Evolutionary conservation across 129 eudicot species (phyloP), one percentile per base, ranked within the genome.

Genomic region (Tanacetum coccineum): DNA sequence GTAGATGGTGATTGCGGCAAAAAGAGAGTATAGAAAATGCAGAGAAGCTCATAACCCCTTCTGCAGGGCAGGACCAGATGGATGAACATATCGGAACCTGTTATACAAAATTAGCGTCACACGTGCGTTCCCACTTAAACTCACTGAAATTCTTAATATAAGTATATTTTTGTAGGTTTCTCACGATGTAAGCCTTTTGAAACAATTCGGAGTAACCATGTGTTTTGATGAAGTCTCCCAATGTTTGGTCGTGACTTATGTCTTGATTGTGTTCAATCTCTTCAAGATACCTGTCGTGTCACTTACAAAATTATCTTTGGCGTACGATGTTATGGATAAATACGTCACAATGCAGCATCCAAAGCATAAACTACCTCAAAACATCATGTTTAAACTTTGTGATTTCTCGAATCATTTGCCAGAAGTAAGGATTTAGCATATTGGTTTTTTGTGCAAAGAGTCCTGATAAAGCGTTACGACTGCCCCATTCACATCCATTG

Each of bases 1-100:
- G 89, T 57, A 89, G 81, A 82, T 89, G 93, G 56, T 94, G 95
- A 73, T 89, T 89, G 50, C 90, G 96, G 40, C 93, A 94, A 78
- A 94, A 94, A 25, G 96, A 89, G 30, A 94, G 87, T 36, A 89
- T 69, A 2, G 90, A 81, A 51, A 80, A 89, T 9, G 99, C 99
- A 68, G 96, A 94, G 74, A 94, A 94, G 79, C 66, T 79, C 90
- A 82, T 73, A 57, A 94, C 97, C 59, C 82, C 94, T 30, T 89
- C 90, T 13, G 96, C 76, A 75, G 99, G 86, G 80, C 90, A 89
- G 48, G 96, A 86, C 99, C 99, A 94, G 64, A 94, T 89, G 32
- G 96, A 89, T 72, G 86, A 83, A 73, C 99, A 94, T 62, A 87
- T 80, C 4, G 99, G 96, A 49, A 86, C 67, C 99, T 89, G 76